phyloP scores from a whole-genome alignment of 2,329 filamentous ascomycete species.

The Myotisia sp. region DNA sequence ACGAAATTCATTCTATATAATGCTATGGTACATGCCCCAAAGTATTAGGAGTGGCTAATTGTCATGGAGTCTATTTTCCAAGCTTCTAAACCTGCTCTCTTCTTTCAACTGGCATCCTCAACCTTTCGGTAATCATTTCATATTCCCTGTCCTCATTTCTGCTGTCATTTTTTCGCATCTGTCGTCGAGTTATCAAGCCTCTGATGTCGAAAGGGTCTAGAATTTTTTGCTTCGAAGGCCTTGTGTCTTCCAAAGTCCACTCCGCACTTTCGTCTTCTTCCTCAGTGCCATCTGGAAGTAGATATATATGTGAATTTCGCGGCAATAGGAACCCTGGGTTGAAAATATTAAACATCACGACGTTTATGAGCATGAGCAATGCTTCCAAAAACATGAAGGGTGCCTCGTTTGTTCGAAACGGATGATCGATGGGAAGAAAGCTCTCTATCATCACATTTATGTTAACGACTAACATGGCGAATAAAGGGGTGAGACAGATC shows the following conservation, averaged over 20 bases:
- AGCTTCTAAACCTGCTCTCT: too few species aligned
- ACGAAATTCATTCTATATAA: too few species aligned
- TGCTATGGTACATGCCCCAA: too few species aligned
- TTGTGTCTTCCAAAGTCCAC: conserved; percentile 4
- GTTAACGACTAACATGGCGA: neutral
- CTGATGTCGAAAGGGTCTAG: conserved; percentile 8
- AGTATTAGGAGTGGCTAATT: too few species aligned
- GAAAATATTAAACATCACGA: conserved; percentile 8
- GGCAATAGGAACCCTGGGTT: conserved; percentile 8
- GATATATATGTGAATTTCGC: conserved; percentile 5
- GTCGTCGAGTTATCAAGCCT: conserved; percentile 5
- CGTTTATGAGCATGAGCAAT: conserved; percentile 7
- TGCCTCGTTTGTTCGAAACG: conserved; percentile 5
- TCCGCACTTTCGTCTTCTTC: conserved; percentile 5
- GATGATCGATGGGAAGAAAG: conserved; percentile 7
- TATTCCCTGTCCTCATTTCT: neutral
- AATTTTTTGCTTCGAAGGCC: conserved; percentile 6
- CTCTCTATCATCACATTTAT: conserved; percentile 2
- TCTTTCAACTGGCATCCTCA: too few species aligned
- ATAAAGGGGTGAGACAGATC: neutral
- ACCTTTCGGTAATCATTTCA: conserved; percentile 2
- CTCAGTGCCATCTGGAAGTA: conserved; percentile 5
- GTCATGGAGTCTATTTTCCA: conserved; percentile 1
- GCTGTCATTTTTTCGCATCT: neutral
- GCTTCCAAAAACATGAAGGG: conserved; percentile 8